Percentiles rank a stretch among this genome's conserved stretches.
phyloP scores from a whole-genome alignment of 306 rosid genomes.

The Gynostemma pentaphyllum region DNA sequence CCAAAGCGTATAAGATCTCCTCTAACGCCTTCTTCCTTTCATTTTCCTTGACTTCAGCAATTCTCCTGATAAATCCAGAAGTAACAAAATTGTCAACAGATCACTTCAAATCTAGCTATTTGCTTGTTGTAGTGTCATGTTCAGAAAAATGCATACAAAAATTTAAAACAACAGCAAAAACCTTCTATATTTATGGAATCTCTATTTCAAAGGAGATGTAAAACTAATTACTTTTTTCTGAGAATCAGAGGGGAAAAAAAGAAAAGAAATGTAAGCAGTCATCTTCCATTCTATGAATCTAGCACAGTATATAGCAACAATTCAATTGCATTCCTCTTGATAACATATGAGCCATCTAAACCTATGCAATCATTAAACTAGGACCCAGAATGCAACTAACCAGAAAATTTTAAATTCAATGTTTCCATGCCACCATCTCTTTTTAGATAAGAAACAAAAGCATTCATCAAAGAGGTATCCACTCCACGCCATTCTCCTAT shows the following conservation, averaged over 20 bases:
- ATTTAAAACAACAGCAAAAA: neutral
- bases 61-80: conserved; percentile 50
- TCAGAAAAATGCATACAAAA: neutral
- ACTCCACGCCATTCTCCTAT: neutral
- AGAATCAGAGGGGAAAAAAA: neutral
- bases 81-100: conserved; percentile 4
- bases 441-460: neutral
- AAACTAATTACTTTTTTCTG: neutral
- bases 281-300: neutral
- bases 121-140: neutral
- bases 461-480: neutral
- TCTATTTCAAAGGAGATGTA: neutral
- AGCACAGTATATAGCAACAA: neutral
- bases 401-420: neutral
- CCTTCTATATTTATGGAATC: neutral
- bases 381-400: neutral
- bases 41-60: conserved; percentile 76
- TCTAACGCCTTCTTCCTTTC: conserved; percentile 72
- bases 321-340: neutral
- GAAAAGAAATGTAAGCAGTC: neutral
- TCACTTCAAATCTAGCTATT: neutral
- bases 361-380: neutral
- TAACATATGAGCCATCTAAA: neutral
- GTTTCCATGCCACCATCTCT: neutral
- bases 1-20: conserved; percentile 73